Percentiles rank a stretch among this genome's conserved stretches.
Conservation (phyloP, 768 basidiomycete genomes). For the Cyathus striatus region DNA sequence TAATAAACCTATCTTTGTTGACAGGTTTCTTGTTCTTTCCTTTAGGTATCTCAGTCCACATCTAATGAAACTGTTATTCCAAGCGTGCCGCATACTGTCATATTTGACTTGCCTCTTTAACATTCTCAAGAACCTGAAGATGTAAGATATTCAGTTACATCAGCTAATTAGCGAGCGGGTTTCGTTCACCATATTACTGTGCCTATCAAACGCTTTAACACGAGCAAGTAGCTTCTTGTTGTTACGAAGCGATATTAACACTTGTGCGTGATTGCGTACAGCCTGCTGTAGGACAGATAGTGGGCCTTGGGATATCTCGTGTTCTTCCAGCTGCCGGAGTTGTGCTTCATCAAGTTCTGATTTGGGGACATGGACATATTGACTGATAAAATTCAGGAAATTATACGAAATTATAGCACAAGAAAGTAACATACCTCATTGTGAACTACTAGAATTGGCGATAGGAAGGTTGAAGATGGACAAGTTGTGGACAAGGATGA, state of each 20-base stretch:
- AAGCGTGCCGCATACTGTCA: neutral
- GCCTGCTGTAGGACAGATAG: constrained; percentile 95
- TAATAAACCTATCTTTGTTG: constrained; percentile 99
- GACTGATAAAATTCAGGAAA: constrained; percentile 47
- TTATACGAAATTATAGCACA: neutral
- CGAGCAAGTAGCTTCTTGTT: constrained; percentile 96
- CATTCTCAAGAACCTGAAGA: constrained; percentile 87
- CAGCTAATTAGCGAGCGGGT: constrained; percentile 1
- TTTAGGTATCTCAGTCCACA: constrained; percentile 99
- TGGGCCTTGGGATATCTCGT: constrained; percentile 98
- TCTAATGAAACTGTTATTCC: constrained; percentile 43
- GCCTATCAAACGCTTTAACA: constrained; percentile 98
- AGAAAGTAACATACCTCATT: constrained; percentile 29
- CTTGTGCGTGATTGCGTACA: constrained; percentile 95
- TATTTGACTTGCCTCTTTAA: constrained; percentile 73
- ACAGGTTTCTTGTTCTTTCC: constrained; percentile 98
- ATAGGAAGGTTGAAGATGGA: too few relatives aligned
- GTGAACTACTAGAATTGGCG: too few relatives aligned
- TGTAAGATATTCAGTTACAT: constrained; percentile 9
- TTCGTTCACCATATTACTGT: constrained; percentile 89
- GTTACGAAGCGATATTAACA: constrained; percentile 94
- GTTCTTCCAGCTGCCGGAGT: constrained; percentile 92
- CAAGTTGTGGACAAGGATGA: too few relatives aligned
- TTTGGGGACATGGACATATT: constrained; percentile 95
- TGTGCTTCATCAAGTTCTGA: constrained; percentile 98